Conservation (phyloP, 257 asterid species). For the Buddleja alternifolia region DNA sequence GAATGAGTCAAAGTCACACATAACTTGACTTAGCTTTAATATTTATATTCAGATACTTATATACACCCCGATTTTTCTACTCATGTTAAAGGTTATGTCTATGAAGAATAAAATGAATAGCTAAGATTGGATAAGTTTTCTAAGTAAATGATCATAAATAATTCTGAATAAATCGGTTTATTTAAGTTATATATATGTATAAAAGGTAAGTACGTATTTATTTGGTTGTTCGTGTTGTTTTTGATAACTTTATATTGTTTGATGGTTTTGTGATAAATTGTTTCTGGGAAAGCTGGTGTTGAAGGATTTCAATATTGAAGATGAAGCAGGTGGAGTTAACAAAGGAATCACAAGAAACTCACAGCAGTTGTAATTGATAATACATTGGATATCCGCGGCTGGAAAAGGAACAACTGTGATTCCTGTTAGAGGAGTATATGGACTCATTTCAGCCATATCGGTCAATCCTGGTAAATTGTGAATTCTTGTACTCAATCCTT, state of each 20-base stretch:
- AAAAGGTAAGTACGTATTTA: too few relatives aligned
- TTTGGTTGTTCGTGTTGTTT: too few relatives aligned
- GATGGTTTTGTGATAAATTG: neutral
- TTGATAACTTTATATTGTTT: too few relatives aligned
- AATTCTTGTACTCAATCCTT: too few relatives aligned
- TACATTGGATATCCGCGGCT: constrained; percentile 76
- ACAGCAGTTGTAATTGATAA: constrained; percentile 55
- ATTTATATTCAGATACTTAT: constrained; percentile 66
- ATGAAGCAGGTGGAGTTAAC: constrained; percentile 76
- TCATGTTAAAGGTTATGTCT: neutral
- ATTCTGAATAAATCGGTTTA: too few relatives aligned
- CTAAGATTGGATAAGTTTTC: too few relatives aligned
- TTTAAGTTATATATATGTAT: too few relatives aligned
- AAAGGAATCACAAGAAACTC: constrained; percentile 42
- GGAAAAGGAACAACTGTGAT: constrained; percentile 82
- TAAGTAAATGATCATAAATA: too few relatives aligned
- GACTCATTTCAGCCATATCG: constrained; percentile 88
- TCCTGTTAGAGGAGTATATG: constrained; percentile 75
- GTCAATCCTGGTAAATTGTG: constrained; percentile 55
- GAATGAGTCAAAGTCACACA: too few relatives aligned
- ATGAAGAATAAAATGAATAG: neutral
- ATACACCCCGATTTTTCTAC: neutral
- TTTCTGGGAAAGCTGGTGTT: constrained; percentile 61
- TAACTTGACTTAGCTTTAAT: too few relatives aligned
- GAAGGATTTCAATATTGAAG: constrained; percentile 78